phyloP scores from a whole-genome alignment of 805 yeast species.

The Metschnikowia hibisci region DNA sequence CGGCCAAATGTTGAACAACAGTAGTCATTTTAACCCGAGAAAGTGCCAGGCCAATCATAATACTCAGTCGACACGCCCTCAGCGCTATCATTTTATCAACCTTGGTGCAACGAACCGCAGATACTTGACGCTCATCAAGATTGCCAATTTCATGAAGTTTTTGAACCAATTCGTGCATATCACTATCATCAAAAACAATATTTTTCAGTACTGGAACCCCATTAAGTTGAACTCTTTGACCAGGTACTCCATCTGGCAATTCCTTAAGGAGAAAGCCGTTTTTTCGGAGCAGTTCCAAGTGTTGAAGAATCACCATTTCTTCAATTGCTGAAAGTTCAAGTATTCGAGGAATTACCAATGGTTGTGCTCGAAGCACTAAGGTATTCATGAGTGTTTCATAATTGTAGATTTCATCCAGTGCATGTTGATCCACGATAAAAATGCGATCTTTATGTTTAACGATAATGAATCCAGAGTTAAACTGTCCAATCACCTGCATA shows the following conservation, averaged over 20 bases:
- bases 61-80: constrained; percentile 91
- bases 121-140: background rate
- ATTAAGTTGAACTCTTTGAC: constrained; percentile 48
- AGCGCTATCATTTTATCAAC: constrained; percentile 82
- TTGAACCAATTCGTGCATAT: constrained; percentile 75
- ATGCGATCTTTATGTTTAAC: constrained; percentile 52
- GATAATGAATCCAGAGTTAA: constrained; percentile 93
- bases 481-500: constrained; percentile 89
- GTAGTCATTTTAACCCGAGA: constrained; percentile 54
- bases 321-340: constrained; percentile 75
- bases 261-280: constrained; percentile 69
- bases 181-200: constrained; percentile 59
- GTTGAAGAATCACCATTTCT: constrained; percentile 64
- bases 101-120: constrained; percentile 56
- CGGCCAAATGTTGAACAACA: constrained; percentile 65
- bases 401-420: constrained; percentile 92
- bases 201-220: constrained; percentile 74
- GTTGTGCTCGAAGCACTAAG: constrained; percentile 55
- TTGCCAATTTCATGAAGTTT: constrained; percentile 48
- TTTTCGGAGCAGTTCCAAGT: constrained; percentile 50
- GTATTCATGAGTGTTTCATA: constrained; percentile 65
- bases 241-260: constrained; percentile 51
- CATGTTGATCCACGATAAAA: constrained; percentile 95
- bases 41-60: constrained; percentile 86
- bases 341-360: constrained; percentile 54